Evolutionary conservation across 768 basidiomycete species (phyloP), one percentile per base, ranked within the genome.

Genomic region (Mycena chlorophos): DNA sequence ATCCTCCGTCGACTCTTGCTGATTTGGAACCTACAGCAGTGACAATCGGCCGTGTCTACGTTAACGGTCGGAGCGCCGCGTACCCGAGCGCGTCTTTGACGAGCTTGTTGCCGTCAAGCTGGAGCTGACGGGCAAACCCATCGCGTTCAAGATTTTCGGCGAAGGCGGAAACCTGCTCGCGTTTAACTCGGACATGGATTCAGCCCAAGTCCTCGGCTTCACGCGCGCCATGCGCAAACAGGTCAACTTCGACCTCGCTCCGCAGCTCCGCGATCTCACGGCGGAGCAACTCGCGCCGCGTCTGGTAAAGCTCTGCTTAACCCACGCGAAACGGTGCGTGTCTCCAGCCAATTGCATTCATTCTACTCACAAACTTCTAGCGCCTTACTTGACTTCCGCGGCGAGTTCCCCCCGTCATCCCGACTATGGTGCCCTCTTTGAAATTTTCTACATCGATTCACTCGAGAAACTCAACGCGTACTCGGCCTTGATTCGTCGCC

Each of bases 111-210:
- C 8, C 3, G 31, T 55, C 45, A 55, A 48, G 34, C 19, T 29
- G 10, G 27, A 37, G 22, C 27, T 43, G 4, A 60, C 58, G 37
- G 54, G 53, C 22, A 45, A 51, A 45, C 47, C 30, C 28, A 31
- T 60, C 6, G n/a, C 14, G 5, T 40, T 56, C 17, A 30, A 37
- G 17, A 38, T 52, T 3, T 52, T 60, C 49, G 30, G 29, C 17
- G 54, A 48, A 2, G 42, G 46, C 22, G 49, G 54, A 27, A 51
- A 55, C 42, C 43, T 56, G 4, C 43, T 60, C 10, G 48, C 47
- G 17, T 45, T 60, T 30, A 54, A 51, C n/a, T 37, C 34, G 10
- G 54, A 51, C 25, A 60, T 60, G 54, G 54, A 60, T 16, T 47
- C 49, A 0, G 54, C 54, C 13, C 54, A 59, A 17, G 40, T 28